phyloP scores from a whole-genome alignment of 2,329 filamentous ascomycete genomes.

The Xylariaceae sp. region DNA sequence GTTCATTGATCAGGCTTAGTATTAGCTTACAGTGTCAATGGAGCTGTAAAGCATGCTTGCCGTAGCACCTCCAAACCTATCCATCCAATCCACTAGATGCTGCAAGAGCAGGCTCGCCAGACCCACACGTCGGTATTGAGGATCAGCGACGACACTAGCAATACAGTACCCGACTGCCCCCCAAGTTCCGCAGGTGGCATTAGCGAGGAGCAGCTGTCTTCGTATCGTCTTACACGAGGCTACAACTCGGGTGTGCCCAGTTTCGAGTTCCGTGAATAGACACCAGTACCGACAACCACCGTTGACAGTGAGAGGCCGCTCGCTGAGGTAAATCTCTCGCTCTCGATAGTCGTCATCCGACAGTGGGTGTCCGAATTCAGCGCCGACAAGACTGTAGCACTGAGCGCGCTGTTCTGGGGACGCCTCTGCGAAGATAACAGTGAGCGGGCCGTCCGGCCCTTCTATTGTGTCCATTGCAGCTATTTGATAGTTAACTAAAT shows the following conservation, averaged over 20 bases:
- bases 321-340: slow-evolving; percentile 12
- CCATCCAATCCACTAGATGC: slow-evolving; percentile 18
- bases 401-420: slow-evolving; percentile 5
- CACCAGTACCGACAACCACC: slow-evolving; percentile 16
- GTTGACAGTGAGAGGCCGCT: background rate
- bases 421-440: background rate
- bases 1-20: too few relatives aligned
- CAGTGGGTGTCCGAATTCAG: slow-evolving; percentile 17
- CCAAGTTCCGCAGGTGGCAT: background rate
- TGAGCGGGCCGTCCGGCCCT: background rate
- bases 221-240: slow-evolving; percentile 22
- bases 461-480: too few relatives aligned
- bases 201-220: slow-evolving; percentile 17
- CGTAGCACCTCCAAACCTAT: slow-evolving; percentile 12
- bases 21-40: slow-evolving; percentile 13
- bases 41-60: slow-evolving; percentile 21
- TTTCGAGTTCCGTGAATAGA: slow-evolving; percentile 9
- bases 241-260: slow-evolving; percentile 5
- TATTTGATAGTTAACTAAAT: too few relatives aligned
- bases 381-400: slow-evolving; percentile 12
- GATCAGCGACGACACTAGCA: slow-evolving; percentile 16
- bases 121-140: slow-evolving; percentile 15
- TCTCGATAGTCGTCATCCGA: slow-evolving; percentile 11
- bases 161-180: slow-evolving; percentile 18
- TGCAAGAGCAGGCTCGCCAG: slow-evolving; percentile 17